Base-by-base conservation (phyloP, 192 early-diverging fungal species). In the Dimargaris xerosporica region DNA sequence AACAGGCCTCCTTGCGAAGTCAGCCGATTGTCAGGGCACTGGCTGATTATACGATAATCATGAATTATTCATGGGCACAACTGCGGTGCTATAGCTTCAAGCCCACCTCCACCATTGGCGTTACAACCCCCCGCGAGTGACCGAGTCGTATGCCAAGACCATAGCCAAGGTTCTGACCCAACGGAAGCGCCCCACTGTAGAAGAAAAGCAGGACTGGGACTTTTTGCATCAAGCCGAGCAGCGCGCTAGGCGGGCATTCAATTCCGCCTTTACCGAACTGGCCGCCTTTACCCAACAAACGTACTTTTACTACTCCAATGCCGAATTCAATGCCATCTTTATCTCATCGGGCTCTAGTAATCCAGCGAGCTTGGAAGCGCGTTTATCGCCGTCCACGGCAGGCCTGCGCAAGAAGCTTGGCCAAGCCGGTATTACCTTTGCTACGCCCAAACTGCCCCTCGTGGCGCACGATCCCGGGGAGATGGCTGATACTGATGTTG, bases 241-340 rank as follows among this genome's bases (percentile, higher is more conserved):
- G 28, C 21, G 50, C 11, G 28, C 50, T n/a, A 11, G 28, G 9
- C 23, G 21, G 19, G 50, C 50, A 10, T n/a, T 52, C 21, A 21
- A 28, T 10, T 21, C 50, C 15, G 50, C 50, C 50, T 28, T 26
- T 28, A 21, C 23, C 10, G 19, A 28, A 11, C 19, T 52, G 10
- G 10, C 11, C 15, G 23, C 21, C 21, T 21, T 19, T 28, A 11
- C 13, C 9, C 50, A 3, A 19, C 28, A 11, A 11, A 52, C 9
- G 23, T 52, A 52, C 28, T 52, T 52, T 52, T 52, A 52, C 50
- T 52, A 52, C 50, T 11, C 23, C 3, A 52, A 52, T 52, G 28
- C 23, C 19, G 50, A 52, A 19, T 52, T 52, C n/a, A 26, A 52
- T 28, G 50, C n/a, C 19, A 26, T 52, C 23, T 52, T 52, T n/a